Conservation (phyloP, 2,329 filamentous ascomycete species). For the Rhytidhysteron rufulum region DNA sequence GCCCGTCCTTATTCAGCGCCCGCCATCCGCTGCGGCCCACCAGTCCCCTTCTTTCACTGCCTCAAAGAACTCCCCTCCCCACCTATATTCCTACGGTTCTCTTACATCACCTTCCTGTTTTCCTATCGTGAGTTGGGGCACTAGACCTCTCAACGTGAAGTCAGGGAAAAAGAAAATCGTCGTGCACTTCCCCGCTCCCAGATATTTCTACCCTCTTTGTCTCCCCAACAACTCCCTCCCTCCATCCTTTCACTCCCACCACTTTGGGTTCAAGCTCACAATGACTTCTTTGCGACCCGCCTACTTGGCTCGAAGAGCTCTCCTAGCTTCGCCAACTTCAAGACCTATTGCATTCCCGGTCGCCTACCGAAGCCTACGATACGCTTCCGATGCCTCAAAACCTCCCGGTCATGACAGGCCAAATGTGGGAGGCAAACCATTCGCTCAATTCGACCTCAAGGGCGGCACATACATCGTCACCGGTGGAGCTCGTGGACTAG, state of each 20-base stretch:
- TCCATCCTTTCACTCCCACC: background rate
- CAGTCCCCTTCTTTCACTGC: no score
- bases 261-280: background rate
- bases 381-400: background rate
- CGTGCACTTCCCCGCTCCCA: no score
- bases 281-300: background rate
- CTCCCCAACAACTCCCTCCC: background rate
- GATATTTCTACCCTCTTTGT: background rate
- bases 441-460: slow-evolving; percentile 9
- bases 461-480: slow-evolving; percentile 43
- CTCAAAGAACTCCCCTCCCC: no score
- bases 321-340: background rate
- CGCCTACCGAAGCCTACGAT: background rate
- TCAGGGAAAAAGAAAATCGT: no score
- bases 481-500: slow-evolving; percentile 67
- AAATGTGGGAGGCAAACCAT: slow-evolving; percentile 5
- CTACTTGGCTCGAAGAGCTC: background rate
- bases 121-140: background rate
- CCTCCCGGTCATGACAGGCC: background rate
- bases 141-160: background rate
- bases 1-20: no score
- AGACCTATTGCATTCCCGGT: background rate
- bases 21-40: no score
- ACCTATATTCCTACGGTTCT: background rate
- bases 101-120: background rate